phyloP scores from a whole-genome alignment of 2,329 filamentous ascomycete species.

The Neofusicoccum cordaticola region DNA sequence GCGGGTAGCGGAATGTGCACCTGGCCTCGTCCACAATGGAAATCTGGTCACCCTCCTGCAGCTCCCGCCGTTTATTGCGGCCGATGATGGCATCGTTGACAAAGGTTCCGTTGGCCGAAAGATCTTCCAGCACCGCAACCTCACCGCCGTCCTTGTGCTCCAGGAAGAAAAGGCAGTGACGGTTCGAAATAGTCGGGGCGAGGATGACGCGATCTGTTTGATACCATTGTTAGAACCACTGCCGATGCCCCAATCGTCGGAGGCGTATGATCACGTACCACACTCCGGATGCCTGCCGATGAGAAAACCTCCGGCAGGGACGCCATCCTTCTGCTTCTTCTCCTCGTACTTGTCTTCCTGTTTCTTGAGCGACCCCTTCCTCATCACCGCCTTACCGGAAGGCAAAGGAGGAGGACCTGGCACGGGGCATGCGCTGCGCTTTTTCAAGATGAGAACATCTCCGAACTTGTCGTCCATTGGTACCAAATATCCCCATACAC shows the following conservation, averaged over 20 bases:
- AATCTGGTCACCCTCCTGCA: slow-evolving; percentile 88
- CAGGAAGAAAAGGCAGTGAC: slow-evolving; percentile 69
- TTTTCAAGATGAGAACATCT: slow-evolving; percentile 70
- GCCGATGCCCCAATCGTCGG: neutral
- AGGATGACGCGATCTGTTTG: slow-evolving; percentile 63
- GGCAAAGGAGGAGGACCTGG: slow-evolving; percentile 41
- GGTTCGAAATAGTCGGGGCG: slow-evolving; percentile 80
- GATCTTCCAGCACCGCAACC: slow-evolving; percentile 79
- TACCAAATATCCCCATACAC: slow-evolving; percentile 93
- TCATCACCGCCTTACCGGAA: slow-evolving; percentile 45
- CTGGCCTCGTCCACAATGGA: slow-evolving; percentile 79
- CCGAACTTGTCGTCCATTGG: slow-evolving; percentile 72
- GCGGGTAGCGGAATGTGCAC: slow-evolving; percentile 88
- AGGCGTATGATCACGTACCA: slow-evolving; percentile 56
- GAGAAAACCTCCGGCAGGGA: slow-evolving; percentile 78
- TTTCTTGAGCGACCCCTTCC: slow-evolving; percentile 55
- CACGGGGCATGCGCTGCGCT: slow-evolving; percentile 66
- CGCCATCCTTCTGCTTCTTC: slow-evolving; percentile 49
- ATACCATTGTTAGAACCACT: neutral
- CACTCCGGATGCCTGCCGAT: slow-evolving; percentile 93
- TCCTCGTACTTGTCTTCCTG: slow-evolving; percentile 62
- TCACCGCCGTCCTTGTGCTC: slow-evolving; percentile 58
- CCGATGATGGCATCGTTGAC: slow-evolving; percentile 90
- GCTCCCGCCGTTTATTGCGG: slow-evolving; percentile 83
- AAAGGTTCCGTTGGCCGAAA: slow-evolving; percentile 95